Base-by-base conservation (phyloP, 345 rosid genomes). In the Populus pruinosa region DNA sequence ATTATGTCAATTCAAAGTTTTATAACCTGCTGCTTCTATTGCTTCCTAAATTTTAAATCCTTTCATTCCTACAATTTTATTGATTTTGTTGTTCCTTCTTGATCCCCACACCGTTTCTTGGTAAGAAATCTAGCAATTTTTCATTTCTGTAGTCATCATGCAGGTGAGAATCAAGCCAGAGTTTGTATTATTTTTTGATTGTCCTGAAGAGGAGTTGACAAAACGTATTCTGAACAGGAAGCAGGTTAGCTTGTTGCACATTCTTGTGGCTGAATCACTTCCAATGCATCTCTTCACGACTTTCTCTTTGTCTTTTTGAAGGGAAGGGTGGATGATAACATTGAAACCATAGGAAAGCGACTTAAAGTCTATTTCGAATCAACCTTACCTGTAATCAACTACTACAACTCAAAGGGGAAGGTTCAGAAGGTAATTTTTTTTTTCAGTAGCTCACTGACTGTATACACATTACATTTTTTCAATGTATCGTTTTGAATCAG, bases 291-390 rank as follows among this genome's bases (percentile, higher is more conserved):
- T 63, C 43, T 44, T 8, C 63, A 12, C 36, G 36, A 23, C 23
- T 61, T 47, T 56, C 3, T 73, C 12, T 5, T 39, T 53, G 8
- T 53, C 8, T 53, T 53, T 66, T 56, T 79, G 74, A 70, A 91
- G 97, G 96, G 93, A 81, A 88, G 98, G 84, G 89, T 78, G 49
- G 98, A 92, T 78, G 98, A 91, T 84, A 89, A 89, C 74, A 74
- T 86, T 68, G 94, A 90, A 75, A 89, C 89, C 2, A 77, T 90
- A 67, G 83, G 86, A 87, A 94, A 90, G 85, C 73, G 96, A 33
- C 89, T 88, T 41, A 88, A 84, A 79, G 94, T 89, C 72, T 90
- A 83, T 75, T 61, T 87, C 38, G 92, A 88, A 47, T 91, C 96
- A 70, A 89, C 88, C 14, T 82, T 90, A 59, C 94, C 91, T 44